These are phyloP conservation scores for Mrakia blollopis DNA, from an alignment of 768 basidiomycete genomes.

Conservation along the genomic window DNA sequence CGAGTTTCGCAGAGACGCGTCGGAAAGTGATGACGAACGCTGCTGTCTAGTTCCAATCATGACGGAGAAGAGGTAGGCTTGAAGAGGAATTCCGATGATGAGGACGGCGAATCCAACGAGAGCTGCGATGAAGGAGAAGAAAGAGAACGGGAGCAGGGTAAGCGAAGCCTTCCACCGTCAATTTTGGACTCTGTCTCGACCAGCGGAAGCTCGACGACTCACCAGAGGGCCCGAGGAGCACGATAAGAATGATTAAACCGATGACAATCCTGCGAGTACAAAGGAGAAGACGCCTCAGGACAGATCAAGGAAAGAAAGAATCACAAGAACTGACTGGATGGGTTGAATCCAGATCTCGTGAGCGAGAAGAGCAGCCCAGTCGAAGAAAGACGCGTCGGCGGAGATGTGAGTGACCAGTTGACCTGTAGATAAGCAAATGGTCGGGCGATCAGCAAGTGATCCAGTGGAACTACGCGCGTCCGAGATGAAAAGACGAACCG, in stretches of 20 bases:
- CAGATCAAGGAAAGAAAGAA: background rate
- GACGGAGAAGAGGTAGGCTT: constrained; percentile 52
- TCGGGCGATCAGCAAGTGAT: background rate
- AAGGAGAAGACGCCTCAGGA: background rate
- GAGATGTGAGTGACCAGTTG: constrained; percentile 67
- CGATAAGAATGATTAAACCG: constrained; percentile 59
- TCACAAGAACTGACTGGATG: constrained; percentile 39
- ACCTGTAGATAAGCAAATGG: background rate
- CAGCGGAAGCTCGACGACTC: no score
- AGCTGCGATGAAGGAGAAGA: constrained; percentile 44
- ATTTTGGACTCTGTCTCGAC: no score
- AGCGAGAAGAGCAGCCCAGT: constrained; percentile 48
- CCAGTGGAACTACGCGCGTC: background rate
- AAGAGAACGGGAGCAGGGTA: no score
- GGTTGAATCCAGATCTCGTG: constrained; percentile 57
- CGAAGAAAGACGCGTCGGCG: constrained; percentile 58
- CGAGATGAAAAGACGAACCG: constrained; percentile 43
- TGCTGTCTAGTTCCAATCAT: constrained; percentile 47
- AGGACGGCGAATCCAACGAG: constrained; percentile 63
- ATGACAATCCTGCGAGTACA: constrained; percentile 52
- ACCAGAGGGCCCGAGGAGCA: constrained; percentile 58
- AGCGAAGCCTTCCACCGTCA: no score
- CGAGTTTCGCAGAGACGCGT: background rate
- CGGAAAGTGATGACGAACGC: background rate
- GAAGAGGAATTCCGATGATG: constrained; percentile 57